Evolutionary conservation across 164 flowering plant species (phyloP).

Genomic region (Echeveria elegans): DNA sequence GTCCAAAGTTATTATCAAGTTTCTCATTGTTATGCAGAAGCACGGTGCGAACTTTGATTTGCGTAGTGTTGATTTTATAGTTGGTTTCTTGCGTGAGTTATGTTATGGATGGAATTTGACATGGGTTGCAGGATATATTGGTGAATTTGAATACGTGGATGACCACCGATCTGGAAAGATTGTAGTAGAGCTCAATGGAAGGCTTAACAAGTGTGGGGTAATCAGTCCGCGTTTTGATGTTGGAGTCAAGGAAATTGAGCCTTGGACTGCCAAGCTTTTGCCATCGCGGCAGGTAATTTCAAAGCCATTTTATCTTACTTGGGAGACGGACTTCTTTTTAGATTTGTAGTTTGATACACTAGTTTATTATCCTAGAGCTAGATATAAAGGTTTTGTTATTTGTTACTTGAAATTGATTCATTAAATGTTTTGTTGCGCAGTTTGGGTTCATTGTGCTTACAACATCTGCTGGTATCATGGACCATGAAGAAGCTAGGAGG

Average conservation of each 20-base stretch:
- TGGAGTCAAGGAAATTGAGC: constrained; percentile 9
- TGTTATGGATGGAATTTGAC: not conserved
- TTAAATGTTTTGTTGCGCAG: too few relatives aligned
- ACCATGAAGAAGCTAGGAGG: too few relatives aligned
- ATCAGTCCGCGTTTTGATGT: constrained; percentile 11
- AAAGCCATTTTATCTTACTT: too few relatives aligned
- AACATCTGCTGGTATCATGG: too few relatives aligned
- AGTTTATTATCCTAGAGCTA: too few relatives aligned
- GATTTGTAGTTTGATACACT: too few relatives aligned
- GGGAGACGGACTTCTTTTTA: too few relatives aligned
- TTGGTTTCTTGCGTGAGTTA: not conserved
- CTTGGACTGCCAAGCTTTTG: constrained; percentile 8
- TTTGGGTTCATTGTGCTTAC: too few relatives aligned
- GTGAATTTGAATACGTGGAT: constrained; percentile 17
- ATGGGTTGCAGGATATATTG: constrained; percentile 11
- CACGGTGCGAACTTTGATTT: constrained; percentile 3
- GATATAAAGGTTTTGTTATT: too few relatives aligned
- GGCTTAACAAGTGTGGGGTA: constrained; percentile 15
- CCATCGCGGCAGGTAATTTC: constrained; percentile 6
- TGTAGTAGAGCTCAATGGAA: constrained; percentile 15
- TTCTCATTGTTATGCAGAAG: constrained; percentile 17
- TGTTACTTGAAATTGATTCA: too few relatives aligned
- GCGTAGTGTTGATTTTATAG: not conserved
- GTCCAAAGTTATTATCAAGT: constrained; percentile 20
- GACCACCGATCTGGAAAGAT: constrained; percentile 17